Conservation (phyloP, 2,329 filamentous ascomycete species). For the Ophiognomonia clavigignenti-juglandacearum region DNA sequence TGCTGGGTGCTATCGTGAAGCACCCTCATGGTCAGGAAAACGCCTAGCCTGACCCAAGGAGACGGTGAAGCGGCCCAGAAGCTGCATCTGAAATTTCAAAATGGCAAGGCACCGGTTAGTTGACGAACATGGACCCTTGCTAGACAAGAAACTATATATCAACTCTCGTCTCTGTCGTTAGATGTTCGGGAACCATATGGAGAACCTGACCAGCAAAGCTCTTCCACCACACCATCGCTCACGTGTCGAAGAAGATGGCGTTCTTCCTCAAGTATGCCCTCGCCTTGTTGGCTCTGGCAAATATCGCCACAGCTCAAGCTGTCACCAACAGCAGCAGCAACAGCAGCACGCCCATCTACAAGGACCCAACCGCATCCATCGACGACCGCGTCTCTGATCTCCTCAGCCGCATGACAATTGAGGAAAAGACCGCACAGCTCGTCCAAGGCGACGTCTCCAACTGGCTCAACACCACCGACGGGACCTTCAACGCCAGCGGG, state of each 20-base stretch:
- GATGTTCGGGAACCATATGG: no score
- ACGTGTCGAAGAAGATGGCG: no score
- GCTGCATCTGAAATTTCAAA: neutral
- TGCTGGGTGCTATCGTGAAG: neutral
- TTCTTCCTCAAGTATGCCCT: constrained; percentile 1
- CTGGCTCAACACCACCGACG: constrained; percentile 66
- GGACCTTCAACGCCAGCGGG: constrained; percentile 62
- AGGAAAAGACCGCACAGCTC: constrained; percentile 68
- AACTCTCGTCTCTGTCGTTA: no score
- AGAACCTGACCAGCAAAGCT: no score
- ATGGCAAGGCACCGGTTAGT: no score
- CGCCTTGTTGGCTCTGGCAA: constrained; percentile 11
- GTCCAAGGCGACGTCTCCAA: constrained; percentile 67
- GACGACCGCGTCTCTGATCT: constrained; percentile 64
- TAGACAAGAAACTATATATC: no score
- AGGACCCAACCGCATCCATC: constrained; percentile 56
- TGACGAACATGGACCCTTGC: no score
- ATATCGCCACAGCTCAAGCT: constrained; percentile 9
- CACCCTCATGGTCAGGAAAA: neutral
- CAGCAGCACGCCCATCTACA: constrained; percentile 46
- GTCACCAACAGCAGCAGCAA: no score
- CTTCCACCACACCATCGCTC: no score
- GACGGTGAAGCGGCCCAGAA: neutral
- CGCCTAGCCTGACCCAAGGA: constrained; percentile 1
- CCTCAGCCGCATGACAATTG: constrained; percentile 66